These are phyloP conservation scores for Corrigiola litoralis DNA, from an alignment of 179 eudicot genomes.

Conservation along the genomic window DNA sequence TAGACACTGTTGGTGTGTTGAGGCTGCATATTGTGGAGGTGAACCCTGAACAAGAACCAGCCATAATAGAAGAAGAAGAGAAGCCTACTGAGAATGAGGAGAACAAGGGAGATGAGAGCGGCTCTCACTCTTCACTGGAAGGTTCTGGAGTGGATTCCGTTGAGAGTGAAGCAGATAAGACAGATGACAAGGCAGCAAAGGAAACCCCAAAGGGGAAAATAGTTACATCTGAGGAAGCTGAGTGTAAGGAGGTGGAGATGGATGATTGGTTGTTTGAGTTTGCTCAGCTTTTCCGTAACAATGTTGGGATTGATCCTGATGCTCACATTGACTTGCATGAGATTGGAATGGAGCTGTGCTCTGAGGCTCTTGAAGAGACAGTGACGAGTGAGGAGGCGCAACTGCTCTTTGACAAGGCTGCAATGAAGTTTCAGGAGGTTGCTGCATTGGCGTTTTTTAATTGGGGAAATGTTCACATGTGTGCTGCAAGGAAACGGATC, in stretches of 20 bases:
- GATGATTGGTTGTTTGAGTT: conserved; percentile 97
- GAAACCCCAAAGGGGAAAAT: conserved; percentile 45
- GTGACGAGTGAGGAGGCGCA: conserved; percentile 94
- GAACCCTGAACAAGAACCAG: conserved; percentile 85
- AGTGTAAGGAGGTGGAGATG: conserved; percentile 86
- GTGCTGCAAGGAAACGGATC: conserved; percentile 84
- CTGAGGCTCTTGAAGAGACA: conserved; percentile 91
- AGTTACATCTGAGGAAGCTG: conserved; percentile 49
- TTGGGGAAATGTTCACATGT: conserved; percentile 98
- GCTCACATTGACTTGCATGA: conserved; percentile 91
- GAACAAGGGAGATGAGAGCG: conserved; percentile 56
- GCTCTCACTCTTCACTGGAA: conserved; percentile 50
- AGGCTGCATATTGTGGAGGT: conserved; percentile 89
- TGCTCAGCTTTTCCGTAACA: conserved; percentile 80
- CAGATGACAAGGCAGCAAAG: conserved; percentile 48
- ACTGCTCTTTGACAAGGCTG: conserved; percentile 77
- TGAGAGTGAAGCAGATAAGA: conserved; percentile 47
- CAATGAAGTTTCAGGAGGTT: conserved; percentile 87
- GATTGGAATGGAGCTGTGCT: conserved; percentile 91
- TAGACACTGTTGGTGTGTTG: conserved; percentile 50
- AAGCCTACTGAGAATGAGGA: conserved; percentile 46
- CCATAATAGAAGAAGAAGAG: conserved; percentile 62
- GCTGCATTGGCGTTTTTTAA: conserved; percentile 92
- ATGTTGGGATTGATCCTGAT: conserved; percentile 93
- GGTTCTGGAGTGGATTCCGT: conserved; percentile 49